A percentile compares a stretch with the other conserved stretches of the same genome.
Conservation (phyloP, 768 basidiomycete species). For the Hydnum rufescens region DNA sequence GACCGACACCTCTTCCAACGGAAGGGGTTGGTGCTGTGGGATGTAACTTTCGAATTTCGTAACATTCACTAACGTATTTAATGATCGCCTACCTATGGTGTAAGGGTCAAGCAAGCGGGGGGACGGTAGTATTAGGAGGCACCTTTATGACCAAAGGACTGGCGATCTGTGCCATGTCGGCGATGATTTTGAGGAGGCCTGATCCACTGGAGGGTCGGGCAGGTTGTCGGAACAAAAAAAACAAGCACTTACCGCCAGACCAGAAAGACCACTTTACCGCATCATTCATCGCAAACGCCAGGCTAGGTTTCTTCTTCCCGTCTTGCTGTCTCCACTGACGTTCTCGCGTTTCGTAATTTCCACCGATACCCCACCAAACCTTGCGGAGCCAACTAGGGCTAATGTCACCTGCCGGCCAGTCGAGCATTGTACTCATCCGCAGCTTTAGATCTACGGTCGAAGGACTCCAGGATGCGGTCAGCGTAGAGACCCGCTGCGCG, state of each 20-base stretch:
- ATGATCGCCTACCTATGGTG: slow-evolving; percentile 12
- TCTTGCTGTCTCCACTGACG: slow-evolving; percentile 15
- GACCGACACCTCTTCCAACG: slow-evolving; percentile 18
- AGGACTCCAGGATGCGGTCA: slow-evolving; percentile 40
- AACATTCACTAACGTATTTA: slow-evolving; percentile 8
- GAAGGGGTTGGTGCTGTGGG: slow-evolving; percentile 9
- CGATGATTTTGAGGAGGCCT: slow-evolving; percentile 13
- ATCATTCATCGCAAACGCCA: slow-evolving; percentile 18
- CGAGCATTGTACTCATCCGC: slow-evolving; percentile 47
- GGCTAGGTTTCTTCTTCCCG: slow-evolving; percentile 17
- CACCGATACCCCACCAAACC: not conserved
- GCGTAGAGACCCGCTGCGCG: slow-evolving; percentile 26
- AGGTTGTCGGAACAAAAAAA: not conserved
- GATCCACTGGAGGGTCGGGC: not conserved
- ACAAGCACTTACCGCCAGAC: not conserved
- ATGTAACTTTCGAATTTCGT: not conserved
- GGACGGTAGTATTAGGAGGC: not conserved
- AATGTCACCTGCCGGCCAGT: not conserved
- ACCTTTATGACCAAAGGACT: slow-evolving; percentile 15
- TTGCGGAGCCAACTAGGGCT: not conserved
- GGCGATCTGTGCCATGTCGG: slow-evolving; percentile 14
- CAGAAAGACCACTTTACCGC: slow-evolving; percentile 14
- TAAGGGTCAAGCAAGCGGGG: slow-evolving; percentile 12
- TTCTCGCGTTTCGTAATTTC: slow-evolving; percentile 12
- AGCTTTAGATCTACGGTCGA: slow-evolving; percentile 31